phyloP scores from a whole-genome alignment of 768 basidiomycete genomes.

The Boletellus sp. region DNA sequence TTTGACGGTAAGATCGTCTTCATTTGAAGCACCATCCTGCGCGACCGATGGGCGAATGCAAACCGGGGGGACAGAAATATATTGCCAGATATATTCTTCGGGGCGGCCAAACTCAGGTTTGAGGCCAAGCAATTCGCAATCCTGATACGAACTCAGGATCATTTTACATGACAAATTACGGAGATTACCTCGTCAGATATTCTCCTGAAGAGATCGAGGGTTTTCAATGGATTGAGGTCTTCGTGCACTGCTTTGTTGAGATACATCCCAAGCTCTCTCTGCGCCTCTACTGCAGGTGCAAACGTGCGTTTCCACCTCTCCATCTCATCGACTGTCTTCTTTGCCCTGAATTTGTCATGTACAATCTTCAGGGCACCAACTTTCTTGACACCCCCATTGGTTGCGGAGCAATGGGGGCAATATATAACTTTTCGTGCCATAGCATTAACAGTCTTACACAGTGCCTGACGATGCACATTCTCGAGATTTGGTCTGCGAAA shows the following conservation, averaged over 20 bases:
- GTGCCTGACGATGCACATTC: constrained; percentile 81
- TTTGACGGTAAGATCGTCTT: constrained; percentile 97
- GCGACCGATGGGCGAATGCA: constrained; percentile 96
- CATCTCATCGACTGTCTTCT: constrained; percentile 87
- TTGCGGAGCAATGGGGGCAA: constrained; percentile 90
- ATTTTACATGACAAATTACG: not conserved
- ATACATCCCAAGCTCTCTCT: constrained; percentile 82
- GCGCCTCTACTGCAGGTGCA: constrained; percentile 72
- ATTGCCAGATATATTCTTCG: constrained; percentile 98
- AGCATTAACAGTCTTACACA: constrained; percentile 82
- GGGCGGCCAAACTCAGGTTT: constrained; percentile 87
- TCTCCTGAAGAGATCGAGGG: constrained; percentile 85
- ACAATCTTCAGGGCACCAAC: constrained; percentile 92
- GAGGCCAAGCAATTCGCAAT: constrained; percentile 91
- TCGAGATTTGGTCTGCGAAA: constrained; percentile 90
- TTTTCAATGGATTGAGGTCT: constrained; percentile 92
- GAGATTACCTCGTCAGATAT: constrained; percentile 81
- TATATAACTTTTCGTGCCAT: constrained; percentile 86
- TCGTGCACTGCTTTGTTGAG: constrained; percentile 86
- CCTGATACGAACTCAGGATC: constrained; percentile 43
- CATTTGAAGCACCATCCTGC: constrained; percentile 97
- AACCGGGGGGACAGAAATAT: constrained; percentile 95
- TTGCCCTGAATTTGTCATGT: constrained; percentile 95
- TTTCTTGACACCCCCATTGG: constrained; percentile 96
- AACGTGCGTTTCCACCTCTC: constrained; percentile 86